A percentile compares a stretch with the other conserved stretches of the same genome.
These are phyloP conservation scores for Dovyalis caffra DNA, from an alignment of 345 rosid genomes.

Conservation along the genomic window DNA sequence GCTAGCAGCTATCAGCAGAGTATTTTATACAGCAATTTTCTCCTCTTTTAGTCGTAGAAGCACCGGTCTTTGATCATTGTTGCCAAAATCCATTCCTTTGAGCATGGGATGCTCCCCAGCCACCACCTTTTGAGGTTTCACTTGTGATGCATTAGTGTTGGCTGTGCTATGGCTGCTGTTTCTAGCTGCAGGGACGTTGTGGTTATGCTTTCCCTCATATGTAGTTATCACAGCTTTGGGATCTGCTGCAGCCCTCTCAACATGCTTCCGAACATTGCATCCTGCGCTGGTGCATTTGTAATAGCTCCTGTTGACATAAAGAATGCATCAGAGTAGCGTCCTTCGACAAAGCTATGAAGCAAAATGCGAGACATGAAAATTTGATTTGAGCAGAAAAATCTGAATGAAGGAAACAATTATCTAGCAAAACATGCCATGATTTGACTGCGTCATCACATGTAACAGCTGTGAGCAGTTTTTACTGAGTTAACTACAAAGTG, in stretches of 20 bases:
- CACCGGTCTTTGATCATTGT: conserved; percentile 52
- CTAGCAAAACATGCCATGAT: neutral
- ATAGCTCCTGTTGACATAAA: conserved; percentile 58
- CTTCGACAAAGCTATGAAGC: neutral
- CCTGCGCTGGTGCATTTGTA: conserved; percentile 84
- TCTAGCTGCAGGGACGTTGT: conserved; percentile 77
- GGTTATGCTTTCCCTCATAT: conserved; percentile 95
- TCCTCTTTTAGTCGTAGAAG: conserved; percentile 73
- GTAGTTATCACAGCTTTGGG: conserved; percentile 89
- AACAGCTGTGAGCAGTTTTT: neutral
- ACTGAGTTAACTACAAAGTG: neutral
- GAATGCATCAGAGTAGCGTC: conserved; percentile 21
- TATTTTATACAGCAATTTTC: conserved; percentile 46
- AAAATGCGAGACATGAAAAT: neutral
- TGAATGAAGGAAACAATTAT: neutral
- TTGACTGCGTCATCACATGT: neutral
- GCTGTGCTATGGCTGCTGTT: conserved; percentile 45
- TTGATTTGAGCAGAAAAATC: neutral
- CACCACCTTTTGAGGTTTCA: conserved; percentile 29
- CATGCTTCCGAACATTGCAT: conserved; percentile 93
- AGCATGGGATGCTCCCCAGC: conserved; percentile 37
- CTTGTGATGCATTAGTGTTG: conserved; percentile 18
- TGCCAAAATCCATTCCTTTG: conserved; percentile 45
- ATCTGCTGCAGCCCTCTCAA: conserved; percentile 90
- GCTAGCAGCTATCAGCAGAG: neutral